phyloP scores from a whole-genome alignment of 768 basidiomycete species.

The Termitomyces sp. region DNA sequence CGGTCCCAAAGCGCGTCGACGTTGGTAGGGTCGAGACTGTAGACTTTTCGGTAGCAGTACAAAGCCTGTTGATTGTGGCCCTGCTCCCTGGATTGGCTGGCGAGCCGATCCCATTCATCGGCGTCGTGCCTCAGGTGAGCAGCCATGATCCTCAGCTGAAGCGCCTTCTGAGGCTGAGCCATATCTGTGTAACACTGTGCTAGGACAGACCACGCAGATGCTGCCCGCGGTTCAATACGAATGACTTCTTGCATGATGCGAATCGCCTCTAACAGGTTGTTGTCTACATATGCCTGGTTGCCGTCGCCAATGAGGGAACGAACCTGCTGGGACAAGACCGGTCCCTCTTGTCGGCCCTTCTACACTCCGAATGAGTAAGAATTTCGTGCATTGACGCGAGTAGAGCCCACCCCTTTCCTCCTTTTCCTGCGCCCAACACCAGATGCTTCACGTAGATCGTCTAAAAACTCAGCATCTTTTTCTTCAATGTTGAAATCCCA shows the following conservation, averaged over 20 bases:
- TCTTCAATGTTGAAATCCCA: slow-evolving; percentile 76
- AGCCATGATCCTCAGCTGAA: slow-evolving; percentile 84
- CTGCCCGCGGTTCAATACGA: slow-evolving; percentile 83
- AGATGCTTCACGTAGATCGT: slow-evolving; percentile 69
- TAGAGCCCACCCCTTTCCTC: slow-evolving; percentile 34
- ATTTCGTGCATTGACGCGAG: not conserved
- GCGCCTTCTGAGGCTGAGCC: slow-evolving; percentile 59
- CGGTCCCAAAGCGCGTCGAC: slow-evolving; percentile 88
- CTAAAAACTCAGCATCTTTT: slow-evolving; percentile 61
- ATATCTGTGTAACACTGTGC: slow-evolving; percentile 78
- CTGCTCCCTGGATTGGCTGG: slow-evolving; percentile 64
- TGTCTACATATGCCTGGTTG: slow-evolving; percentile 80
- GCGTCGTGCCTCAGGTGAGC: slow-evolving; percentile 82
- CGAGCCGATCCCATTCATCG: slow-evolving; percentile 86
- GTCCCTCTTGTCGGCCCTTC: slow-evolving; percentile 42
- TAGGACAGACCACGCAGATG: slow-evolving; percentile 81
- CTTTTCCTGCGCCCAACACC: slow-evolving; percentile 58
- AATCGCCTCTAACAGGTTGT: slow-evolving; percentile 60
- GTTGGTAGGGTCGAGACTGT: slow-evolving; percentile 73
- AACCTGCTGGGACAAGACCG: slow-evolving; percentile 64
- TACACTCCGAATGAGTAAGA: slow-evolving; percentile 16
- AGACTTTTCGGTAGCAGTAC: slow-evolving; percentile 86
- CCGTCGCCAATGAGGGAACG: slow-evolving; percentile 76
- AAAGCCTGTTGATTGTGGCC: slow-evolving; percentile 82
- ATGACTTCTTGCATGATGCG: slow-evolving; percentile 88